Base-by-base conservation (phyloP, 2,329 filamentous ascomycete genomes). In the Penicillium janthinellum region DNA sequence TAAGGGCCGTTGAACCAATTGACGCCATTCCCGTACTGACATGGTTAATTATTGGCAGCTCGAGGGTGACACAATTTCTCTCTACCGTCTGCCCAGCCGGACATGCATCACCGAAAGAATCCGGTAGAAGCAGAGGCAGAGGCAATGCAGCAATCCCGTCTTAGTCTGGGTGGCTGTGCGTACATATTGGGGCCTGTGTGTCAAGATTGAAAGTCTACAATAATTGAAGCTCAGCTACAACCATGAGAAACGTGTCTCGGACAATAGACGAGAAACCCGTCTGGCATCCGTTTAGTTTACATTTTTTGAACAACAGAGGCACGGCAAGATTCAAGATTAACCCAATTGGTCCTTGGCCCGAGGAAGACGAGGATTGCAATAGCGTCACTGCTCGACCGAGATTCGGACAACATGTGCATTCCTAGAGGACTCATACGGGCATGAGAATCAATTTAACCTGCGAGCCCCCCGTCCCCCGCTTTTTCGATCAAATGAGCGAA, bases 401-500 rank as follows among this genome's bases (percentile, higher is more conserved):
- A 28, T 28, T 28, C 25, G 25, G 25, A 28, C 25, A 22, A 22
- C 25, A 28, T 28, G 4, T 28, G 25, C 25, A 28, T 28, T 28
- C 5, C 25, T 28, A 28, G 6, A 28, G 25, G 25, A 6, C 5
- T 17, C 25, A 28, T 7, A 28, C 6, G 25, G 25, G 25, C 25
- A 28, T 28, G 25, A 66, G 57, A 66, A 64, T 66, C 67, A 57
- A 63, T 61, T 63, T 66, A 60, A 42, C 53, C 65, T 66, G 59
- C 57, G 53, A 60, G 61, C 57, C 25, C 25, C 25, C 25, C 4
- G 25, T 28, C 45, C 52, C 17, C 53, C 56, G 20, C 8, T 49
- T 20, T 28, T 35, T n/a, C 35, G 41, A 6, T 53, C 8, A 10
- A 20, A 12, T 20, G 10, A 22, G 25, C 12, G 31, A 25, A 44